phyloP scores from a whole-genome alignment of 2,329 filamentous ascomycete species.

The Zarea fungicola region DNA sequence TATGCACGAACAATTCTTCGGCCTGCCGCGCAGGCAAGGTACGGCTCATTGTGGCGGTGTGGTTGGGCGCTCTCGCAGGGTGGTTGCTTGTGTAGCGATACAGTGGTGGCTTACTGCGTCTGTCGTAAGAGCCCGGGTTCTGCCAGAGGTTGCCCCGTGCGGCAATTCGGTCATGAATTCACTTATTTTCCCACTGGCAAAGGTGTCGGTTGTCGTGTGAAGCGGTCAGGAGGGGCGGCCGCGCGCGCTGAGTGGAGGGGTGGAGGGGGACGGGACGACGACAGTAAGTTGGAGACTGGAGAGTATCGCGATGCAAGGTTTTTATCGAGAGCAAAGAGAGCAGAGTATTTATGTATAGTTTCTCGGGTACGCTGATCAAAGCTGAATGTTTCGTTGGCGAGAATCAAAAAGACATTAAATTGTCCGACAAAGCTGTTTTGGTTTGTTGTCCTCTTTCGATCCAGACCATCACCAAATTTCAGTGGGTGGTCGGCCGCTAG shows the following conservation, averaged over 20 bases:
- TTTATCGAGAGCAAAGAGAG: no score
- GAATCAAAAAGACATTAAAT: not conserved
- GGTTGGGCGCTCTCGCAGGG: constrained; percentile 4
- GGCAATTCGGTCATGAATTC: constrained; percentile 7
- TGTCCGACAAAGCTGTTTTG: not conserved
- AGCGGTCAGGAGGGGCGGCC: constrained; percentile 13
- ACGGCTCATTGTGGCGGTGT: constrained; percentile 55
- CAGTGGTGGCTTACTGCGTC: not conserved
- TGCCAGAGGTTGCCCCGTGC: constrained; percentile 8
- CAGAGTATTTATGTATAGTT: no score
- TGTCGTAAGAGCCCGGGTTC: not conserved
- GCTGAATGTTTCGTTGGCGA: no score
- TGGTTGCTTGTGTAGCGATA: not conserved
- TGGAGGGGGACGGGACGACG: not conserved
- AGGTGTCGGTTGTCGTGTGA: constrained; percentile 1
- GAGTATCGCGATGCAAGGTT: constrained; percentile 1
- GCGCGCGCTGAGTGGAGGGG: constrained; percentile 10
- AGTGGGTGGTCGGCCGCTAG: not conserved
- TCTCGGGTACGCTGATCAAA: no score
- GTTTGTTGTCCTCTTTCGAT: constrained; percentile 1
- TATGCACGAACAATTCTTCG: constrained; percentile 71
- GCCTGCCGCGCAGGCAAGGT: constrained; percentile 75
- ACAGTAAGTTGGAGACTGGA: constrained; percentile 2
- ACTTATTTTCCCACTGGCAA: not conserved
- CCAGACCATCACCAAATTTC: not conserved